A percentile compares a stretch with the other conserved stretches of the same genome.
Evolutionary conservation across 179 eudicot species (phyloP).

Genomic region (Beta macrorhiza): DNA sequence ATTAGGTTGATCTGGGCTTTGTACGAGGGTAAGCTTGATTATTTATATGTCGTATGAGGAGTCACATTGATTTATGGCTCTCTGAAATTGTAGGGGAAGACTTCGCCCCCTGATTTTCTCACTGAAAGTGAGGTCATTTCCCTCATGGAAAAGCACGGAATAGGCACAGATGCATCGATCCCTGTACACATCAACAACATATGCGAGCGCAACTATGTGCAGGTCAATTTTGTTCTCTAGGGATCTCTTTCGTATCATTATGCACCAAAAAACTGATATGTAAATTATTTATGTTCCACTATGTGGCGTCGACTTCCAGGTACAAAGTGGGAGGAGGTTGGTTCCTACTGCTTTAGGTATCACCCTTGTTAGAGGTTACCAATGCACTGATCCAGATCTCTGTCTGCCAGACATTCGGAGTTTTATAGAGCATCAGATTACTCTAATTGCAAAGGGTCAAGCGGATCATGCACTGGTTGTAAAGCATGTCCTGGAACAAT

Average conservation of each 20-base stretch:
- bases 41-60: not conserved
- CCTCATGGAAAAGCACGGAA: slow-evolving; percentile 97
- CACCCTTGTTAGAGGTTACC: slow-evolving; percentile 91
- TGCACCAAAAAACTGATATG: not conserved
- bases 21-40: not conserved
- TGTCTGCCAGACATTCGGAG: slow-evolving; percentile 95
- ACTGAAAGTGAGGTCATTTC: slow-evolving; percentile 93
- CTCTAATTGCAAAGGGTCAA: slow-evolving; percentile 87
- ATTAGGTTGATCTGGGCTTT: slow-evolving; percentile 4
- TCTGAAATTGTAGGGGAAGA: slow-evolving; percentile 55
- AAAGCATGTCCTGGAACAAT: slow-evolving; percentile 82
- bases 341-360: slow-evolving; percentile 89
- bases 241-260: not conserved
- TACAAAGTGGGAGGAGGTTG: slow-evolving; percentile 86
- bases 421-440: slow-evolving; percentile 93
- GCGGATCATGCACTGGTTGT: slow-evolving; percentile 85
- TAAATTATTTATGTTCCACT: not conserved
- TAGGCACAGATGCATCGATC: slow-evolving; percentile 97
- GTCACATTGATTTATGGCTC: not conserved
- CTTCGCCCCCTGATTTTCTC: slow-evolving; percentile 84
- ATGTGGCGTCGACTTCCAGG: slow-evolving; percentile 46
- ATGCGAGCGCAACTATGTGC: slow-evolving; percentile 95
- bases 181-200: slow-evolving; percentile 96
- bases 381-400: slow-evolving; percentile 91
- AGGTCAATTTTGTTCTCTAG: slow-evolving; percentile 44